These are phyloP conservation scores for Coniferiporia sulphurascens DNA, from an alignment of 1,284 basidiomycete genomes.

Conservation along the genomic window DNA sequence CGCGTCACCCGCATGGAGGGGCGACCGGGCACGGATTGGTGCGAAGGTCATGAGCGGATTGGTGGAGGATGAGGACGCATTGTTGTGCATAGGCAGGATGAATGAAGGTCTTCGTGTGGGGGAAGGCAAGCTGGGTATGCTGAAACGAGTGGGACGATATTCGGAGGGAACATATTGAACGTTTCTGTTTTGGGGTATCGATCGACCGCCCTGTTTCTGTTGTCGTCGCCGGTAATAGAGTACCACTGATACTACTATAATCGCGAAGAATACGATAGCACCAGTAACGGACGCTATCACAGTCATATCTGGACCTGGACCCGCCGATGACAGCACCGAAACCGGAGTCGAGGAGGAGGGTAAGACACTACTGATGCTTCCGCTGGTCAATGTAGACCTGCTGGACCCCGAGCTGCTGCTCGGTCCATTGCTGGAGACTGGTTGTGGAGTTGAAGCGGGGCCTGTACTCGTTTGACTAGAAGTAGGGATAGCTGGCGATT, in stretches of 20 bases:
- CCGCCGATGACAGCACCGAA: not conserved
- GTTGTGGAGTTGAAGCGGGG: not conserved
- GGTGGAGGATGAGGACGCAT: not conserved
- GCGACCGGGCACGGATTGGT: not conserved
- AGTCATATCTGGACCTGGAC: not conserved
- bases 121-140: not conserved
- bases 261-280: conserved; percentile 9
- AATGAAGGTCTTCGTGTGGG: not conserved
- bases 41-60: not conserved
- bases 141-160: conserved; percentile 6
- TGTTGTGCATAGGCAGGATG: conserved; percentile 9
- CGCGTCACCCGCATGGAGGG: conserved; percentile 11
- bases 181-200: conserved; percentile 1
- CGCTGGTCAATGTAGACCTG: not conserved
- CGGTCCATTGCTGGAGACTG: not conserved
- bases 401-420: not conserved
- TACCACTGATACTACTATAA: conserved; percentile 8
- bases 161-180: not conserved
- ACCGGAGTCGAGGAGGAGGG: not conserved
- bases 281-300: conserved; percentile 13
- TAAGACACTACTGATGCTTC: not conserved
- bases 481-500: not conserved
- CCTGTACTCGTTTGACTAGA: not conserved
- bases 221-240: conserved; percentile 10
- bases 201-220: not conserved